These are phyloP conservation scores for Whalleya microplaca DNA, from an alignment of 2,329 filamentous ascomycete species.

Conservation along the genomic window DNA sequence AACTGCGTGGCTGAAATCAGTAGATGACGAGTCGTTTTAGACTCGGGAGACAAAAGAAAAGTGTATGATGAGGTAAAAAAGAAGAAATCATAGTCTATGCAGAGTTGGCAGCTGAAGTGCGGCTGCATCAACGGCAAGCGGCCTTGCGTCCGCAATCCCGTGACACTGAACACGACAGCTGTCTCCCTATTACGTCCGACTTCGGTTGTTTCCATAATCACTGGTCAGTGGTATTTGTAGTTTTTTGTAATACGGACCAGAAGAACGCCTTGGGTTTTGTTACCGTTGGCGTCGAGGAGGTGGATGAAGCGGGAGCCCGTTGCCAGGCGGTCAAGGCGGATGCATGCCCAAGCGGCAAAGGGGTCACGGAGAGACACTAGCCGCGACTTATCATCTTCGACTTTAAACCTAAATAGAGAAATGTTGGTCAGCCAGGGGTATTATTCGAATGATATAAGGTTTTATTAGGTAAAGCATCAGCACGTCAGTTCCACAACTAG, in stretches of 20 bases:
- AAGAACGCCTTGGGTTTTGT: slow-evolving; percentile 50
- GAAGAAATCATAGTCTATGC: slow-evolving; percentile 4
- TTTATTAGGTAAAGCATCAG: slow-evolving; percentile 8
- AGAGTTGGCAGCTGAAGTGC: slow-evolving; percentile 11
- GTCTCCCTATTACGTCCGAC: slow-evolving; percentile 7
- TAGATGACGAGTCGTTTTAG: slow-evolving; percentile 10
- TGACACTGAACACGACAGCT: slow-evolving; percentile 11
- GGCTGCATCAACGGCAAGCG: slow-evolving; percentile 10
- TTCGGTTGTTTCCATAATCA: slow-evolving; percentile 9
- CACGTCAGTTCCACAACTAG: slow-evolving; percentile 18
- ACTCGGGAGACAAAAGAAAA: slow-evolving; percentile 7
- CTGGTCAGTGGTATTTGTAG: slow-evolving; percentile 41
- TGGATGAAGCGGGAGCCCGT: slow-evolving; percentile 59
- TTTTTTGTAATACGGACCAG: slow-evolving; percentile 57
- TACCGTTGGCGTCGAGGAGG: slow-evolving; percentile 51
- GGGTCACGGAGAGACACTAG: slow-evolving; percentile 38
- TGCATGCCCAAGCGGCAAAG: slow-evolving; percentile 59
- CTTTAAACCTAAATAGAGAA: slow-evolving; percentile 50
- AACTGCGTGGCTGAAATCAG: neutral
- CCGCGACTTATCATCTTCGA: slow-evolving; percentile 52
- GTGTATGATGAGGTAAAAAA: slow-evolving; percentile 1
- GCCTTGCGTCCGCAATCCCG: slow-evolving; percentile 9
- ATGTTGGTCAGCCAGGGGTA: slow-evolving; percentile 29
- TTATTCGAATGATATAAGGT: slow-evolving; percentile 10
- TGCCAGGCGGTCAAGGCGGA: slow-evolving; percentile 61